These are phyloP conservation scores for Actinomortierella wolfii DNA, from an alignment of 371 early-diverging fungal genomes.

Conservation along the genomic window DNA sequence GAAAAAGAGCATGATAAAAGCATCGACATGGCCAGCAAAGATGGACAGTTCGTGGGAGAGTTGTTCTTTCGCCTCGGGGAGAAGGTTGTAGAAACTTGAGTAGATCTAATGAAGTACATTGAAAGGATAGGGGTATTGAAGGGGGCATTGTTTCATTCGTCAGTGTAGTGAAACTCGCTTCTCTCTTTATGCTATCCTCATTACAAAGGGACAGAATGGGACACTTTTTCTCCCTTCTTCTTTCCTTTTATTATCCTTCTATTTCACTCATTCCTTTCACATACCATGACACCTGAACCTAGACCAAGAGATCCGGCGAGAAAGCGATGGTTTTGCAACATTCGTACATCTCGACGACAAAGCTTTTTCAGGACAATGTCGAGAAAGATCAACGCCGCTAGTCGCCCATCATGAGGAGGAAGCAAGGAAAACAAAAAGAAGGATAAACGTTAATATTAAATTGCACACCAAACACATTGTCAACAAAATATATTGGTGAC, in stretches of 20 bases:
- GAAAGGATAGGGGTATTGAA: slow-evolving; percentile 1
- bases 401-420: too few species aligned
- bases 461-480: too few species aligned
- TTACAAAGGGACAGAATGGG: neutral
- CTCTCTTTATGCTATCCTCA: neutral
- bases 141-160: slow-evolving; percentile 2
- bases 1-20: slow-evolving; percentile 33
- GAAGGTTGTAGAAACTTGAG: slow-evolving; percentile 39
- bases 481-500: too few species aligned
- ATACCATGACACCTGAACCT: slow-evolving; percentile 45
- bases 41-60: slow-evolving; percentile 37
- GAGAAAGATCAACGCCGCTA: slow-evolving; percentile 43
- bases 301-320: slow-evolving; percentile 41
- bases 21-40: slow-evolving; percentile 24
- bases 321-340: slow-evolving; percentile 44
- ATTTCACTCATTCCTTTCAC: too few species aligned
- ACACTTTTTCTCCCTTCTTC: neutral
- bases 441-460: too few species aligned
- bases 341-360: slow-evolving; percentile 28
- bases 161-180: neutral
- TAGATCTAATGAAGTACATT: slow-evolving; percentile 18
- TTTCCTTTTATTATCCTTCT: neutral
- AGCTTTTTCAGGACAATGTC: slow-evolving; percentile 30
- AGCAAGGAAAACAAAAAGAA: too few species aligned
- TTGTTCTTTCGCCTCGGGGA: slow-evolving; percentile 41